Conservation (phyloP, 768 basidiomycete genomes). For the Daedaleopsis sinensis region DNA sequence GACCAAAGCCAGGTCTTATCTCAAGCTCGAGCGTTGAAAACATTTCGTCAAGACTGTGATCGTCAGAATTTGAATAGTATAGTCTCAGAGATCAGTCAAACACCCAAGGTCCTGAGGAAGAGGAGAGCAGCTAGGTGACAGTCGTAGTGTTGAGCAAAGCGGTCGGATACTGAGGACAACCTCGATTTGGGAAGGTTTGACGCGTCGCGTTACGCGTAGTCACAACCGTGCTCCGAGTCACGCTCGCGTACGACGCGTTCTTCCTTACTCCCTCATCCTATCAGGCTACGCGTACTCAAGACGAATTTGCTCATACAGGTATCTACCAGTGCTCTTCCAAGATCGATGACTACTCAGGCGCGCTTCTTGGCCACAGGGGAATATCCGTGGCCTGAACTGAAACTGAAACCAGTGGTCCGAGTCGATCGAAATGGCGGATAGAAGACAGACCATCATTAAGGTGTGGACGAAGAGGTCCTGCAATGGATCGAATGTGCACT, state of each 20-base stretch:
- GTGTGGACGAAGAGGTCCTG: slow-evolving; percentile 24
- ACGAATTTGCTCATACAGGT: too few species aligned
- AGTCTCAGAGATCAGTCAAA: not conserved
- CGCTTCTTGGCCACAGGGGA: too few species aligned
- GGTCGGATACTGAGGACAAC: not conserved
- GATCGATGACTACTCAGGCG: too few species aligned
- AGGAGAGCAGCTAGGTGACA: not conserved
- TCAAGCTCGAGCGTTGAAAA: slow-evolving; percentile 75
- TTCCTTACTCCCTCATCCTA: not conserved
- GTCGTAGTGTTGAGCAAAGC: not conserved
- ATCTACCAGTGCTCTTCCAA: too few species aligned
- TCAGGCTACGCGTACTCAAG: not conserved
- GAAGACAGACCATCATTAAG: slow-evolving; percentile 48
- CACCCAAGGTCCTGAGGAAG: not conserved
- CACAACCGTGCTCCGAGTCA: not conserved
- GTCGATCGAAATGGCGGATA: slow-evolving; percentile 38
- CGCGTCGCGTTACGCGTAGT: slow-evolving; percentile 28
- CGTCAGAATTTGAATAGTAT: not conserved
- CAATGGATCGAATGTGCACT: not conserved
- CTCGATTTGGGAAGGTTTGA: slow-evolving; percentile 11
- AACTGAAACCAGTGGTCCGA: not conserved
- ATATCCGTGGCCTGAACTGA: not conserved
- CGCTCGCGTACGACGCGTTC: slow-evolving; percentile 18
- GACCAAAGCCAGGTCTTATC: slow-evolving; percentile 71
- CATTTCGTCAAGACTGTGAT: slow-evolving; percentile 40